Base-by-base conservation (phyloP, 768 basidiomycete species). In the Tricholoma sp. region DNA sequence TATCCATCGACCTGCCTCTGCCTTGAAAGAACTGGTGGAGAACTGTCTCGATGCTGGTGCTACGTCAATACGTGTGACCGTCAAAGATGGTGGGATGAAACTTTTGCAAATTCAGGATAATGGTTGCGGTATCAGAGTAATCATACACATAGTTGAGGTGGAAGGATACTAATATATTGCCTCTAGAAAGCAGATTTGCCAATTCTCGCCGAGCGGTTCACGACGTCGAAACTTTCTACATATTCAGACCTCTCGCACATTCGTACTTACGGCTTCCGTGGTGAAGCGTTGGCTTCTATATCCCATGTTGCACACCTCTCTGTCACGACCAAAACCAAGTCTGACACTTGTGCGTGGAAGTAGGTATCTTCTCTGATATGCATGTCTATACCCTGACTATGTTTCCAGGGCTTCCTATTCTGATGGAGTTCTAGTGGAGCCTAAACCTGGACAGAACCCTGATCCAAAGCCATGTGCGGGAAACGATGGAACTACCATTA, bases 31-130 rank as follows among this genome's bases (percentile, higher is more conserved):
- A 68, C 78, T 98, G 0, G 75, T 99, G 12, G 97, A 99, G 72
- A 98, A 99, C 63, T 80, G 87, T 18, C 79, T 99, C n/a, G 97
- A 99, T 72, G 97, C 97, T 0, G 88, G 91, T 0, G 77, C 92
- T 20, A 94, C 90, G 0, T 85, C 85, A 0, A 93, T 98, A 66
- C 85, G 88, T 36, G 76, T 98, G 52, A 91, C 86, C 0, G 79
- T 95, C 62, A 98, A 97, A 71, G 96, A 99, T 60, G 97, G 96
- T 1, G 97, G 97, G 3, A 75, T 98, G 76, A 98, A 96, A 68
- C 74, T 95, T 13, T 80, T 98, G 36, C 93, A 97, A 71, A 95
- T 98, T 52, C 91, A 94, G 65, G 97, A 99, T 66, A 97, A 99
- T 67, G 96, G 97, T 0, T 91, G 84, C 70, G 97, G 96, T 2